phyloP scores from a whole-genome alignment of 2,329 filamentous ascomycete genomes.

The Curvularia sp. region DNA sequence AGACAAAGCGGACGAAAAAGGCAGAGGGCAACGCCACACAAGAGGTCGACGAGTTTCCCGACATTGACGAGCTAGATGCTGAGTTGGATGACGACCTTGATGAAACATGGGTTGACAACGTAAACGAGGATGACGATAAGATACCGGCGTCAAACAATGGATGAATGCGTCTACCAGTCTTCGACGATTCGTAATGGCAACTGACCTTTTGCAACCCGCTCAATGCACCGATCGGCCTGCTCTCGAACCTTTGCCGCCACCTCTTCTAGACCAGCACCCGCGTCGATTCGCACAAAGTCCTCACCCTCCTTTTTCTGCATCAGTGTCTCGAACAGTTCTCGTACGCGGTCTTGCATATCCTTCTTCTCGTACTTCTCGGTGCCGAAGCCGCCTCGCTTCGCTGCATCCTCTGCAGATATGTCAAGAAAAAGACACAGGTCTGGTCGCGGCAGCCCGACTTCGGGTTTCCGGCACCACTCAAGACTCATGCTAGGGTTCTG shows the following conservation, averaged over 20 bases:
- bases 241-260: slow-evolving; percentile 53
- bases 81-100: slow-evolving; percentile 45
- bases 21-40: slow-evolving; percentile 29
- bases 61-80: slow-evolving; percentile 35
- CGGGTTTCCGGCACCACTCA: slow-evolving; percentile 82
- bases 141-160: not conserved
- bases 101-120: slow-evolving; percentile 44
- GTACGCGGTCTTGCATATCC: slow-evolving; percentile 80
- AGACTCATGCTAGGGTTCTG: slow-evolving; percentile 72
- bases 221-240: slow-evolving; percentile 32
- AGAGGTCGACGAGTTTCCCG: slow-evolving; percentile 21
- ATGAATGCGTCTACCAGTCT: slow-evolving; percentile 33
- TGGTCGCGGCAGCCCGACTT: slow-evolving; percentile 84
- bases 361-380: slow-evolving; percentile 86
- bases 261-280: slow-evolving; percentile 58
- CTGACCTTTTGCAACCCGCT: slow-evolving; percentile 33
- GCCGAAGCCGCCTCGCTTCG: slow-evolving; percentile 83
- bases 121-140: slow-evolving; percentile 40
- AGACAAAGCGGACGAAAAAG: slow-evolving; percentile 54
- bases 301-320: slow-evolving; percentile 57
- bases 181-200: slow-evolving; percentile 37
- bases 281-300: slow-evolving; percentile 63
- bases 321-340: slow-evolving; percentile 71
- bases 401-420: slow-evolving; percentile 74
- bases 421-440: slow-evolving; percentile 90